phyloP scores from a whole-genome alignment of 176 grass and related monocot species.

The Calamus simplicifolius region DNA sequence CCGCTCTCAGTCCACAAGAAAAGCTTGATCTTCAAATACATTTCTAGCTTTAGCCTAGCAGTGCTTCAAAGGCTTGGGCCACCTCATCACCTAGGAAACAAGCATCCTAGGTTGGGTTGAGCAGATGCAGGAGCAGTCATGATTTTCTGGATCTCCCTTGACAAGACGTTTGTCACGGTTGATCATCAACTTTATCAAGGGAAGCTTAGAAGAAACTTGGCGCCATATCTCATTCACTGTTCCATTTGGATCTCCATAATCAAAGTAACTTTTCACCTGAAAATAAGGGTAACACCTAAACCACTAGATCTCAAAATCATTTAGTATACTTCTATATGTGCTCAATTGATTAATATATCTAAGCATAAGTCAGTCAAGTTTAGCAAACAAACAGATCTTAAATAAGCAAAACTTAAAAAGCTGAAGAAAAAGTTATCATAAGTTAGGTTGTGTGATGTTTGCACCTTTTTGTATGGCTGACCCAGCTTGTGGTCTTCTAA shows the following conservation, averaged over 20 bases:
- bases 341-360: background rate
- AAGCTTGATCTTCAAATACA: no score
- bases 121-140: slow-evolving; percentile 77
- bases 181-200: slow-evolving; percentile 72
- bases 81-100: background rate
- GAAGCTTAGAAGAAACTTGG: slow-evolving; percentile 73
- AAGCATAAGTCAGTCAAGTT: no score
- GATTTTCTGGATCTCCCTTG: slow-evolving; percentile 35
- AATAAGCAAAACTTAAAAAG: no score
- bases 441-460: no score
- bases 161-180: slow-evolving; percentile 74
- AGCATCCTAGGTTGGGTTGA: slow-evolving; percentile 24
- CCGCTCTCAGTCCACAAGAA: no score
- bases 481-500: no score
- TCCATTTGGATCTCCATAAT: slow-evolving; percentile 74
- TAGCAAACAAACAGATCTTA: no score
- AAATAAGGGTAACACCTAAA: slow-evolving; percentile 6
- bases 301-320: background rate
- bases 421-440: no score
- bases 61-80: no score
- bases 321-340: background rate
- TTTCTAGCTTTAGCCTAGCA: no score
- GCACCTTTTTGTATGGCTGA: no score
- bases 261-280: slow-evolving; percentile 80
- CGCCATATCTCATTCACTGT: slow-evolving; percentile 90